Base-by-base conservation (phyloP, 163 green algal genomes). In the Chlamydomonas reinhardtii region DNA sequence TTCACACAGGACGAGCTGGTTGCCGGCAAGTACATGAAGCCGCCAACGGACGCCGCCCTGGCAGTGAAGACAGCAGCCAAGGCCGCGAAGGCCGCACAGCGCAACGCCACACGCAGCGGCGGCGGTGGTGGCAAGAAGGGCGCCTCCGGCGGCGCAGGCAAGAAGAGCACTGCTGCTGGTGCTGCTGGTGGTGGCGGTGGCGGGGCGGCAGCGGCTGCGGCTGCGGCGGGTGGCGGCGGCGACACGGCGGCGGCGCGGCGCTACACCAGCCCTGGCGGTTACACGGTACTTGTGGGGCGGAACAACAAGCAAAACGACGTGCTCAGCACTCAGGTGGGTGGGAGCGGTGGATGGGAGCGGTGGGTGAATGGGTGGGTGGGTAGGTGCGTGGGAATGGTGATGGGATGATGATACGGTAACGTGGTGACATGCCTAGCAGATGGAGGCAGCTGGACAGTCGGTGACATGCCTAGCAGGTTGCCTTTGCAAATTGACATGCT, bases 221-320 rank as follows among this genome's bases (percentile, higher is more conserved):
- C 43, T 61, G 37, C 66, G 62, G 64, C 59, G 68, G 74, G 80
- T 34, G 78, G 78, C 31, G 78, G 73, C 6, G 25, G n/a, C 14
- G 82, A 81, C 74, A 64, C 75, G 32, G 62, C 89, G 39, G 78
- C 81, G 0, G 77, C 85, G 0, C 79, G 91, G 29, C 68, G 75
- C 27, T 93, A 84, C 65, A 59, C 22, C 32, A 90, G 76, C 69
- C 91, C 91, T 11, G 80, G 89, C 43, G 91, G 90, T 0, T 91
- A 86, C 59, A 73, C 59, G 6, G 91, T 97, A 35, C 61, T 69
- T 72, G 89, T 99, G 29, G 96, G 96, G 27, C 91, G 96, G 31
- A 98, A 97, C 90, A 97, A 96, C 90, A 90, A 89, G 65, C 94
- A 98, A 81, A 99, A 99, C 83, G 96, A 98, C 78, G 88, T 94